A percentile compares a stretch with the other conserved stretches of the same genome.
These are phyloP conservation scores for Jackrogersella multiformis DNA, from an alignment of 495 filamentous ascomycete genomes.

Conservation along the genomic window DNA sequence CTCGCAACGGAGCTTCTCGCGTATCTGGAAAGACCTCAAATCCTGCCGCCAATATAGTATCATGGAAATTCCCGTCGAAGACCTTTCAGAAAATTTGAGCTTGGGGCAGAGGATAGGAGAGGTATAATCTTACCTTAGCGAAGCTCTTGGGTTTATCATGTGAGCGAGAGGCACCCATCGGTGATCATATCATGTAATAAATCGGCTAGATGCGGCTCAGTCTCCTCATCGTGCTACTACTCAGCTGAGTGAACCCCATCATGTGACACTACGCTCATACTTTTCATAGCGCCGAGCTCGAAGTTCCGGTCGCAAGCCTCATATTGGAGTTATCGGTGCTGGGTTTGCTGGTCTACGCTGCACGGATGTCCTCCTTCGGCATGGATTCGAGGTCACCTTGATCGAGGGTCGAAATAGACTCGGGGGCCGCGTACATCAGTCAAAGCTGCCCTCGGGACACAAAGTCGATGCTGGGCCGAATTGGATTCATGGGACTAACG, in stretches of 20 bases:
- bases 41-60: slow-evolving; percentile 47
- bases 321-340: slow-evolving; percentile 82
- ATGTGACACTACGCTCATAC: slow-evolving; percentile 37
- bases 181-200: slow-evolving; percentile 38
- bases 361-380: slow-evolving; percentile 80
- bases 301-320: slow-evolving; percentile 48
- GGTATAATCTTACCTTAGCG: slow-evolving; percentile 43
- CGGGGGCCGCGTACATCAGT: slow-evolving; percentile 78
- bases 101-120: slow-evolving; percentile 43
- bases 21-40: slow-evolving; percentile 60
- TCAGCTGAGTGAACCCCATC: slow-evolving; percentile 45
- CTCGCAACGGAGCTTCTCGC: slow-evolving; percentile 52
- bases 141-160: slow-evolving; percentile 47
- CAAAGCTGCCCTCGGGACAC: slow-evolving; percentile 57
- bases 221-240: slow-evolving; percentile 49
- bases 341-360: slow-evolving; percentile 88
- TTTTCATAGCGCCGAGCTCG: slow-evolving; percentile 51
- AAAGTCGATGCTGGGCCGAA: slow-evolving; percentile 79
- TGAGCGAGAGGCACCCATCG: slow-evolving; percentile 47
- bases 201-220: slow-evolving; percentile 44
- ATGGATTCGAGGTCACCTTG: slow-evolving; percentile 83
- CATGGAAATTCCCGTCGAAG: slow-evolving; percentile 39
- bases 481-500: slow-evolving; percentile 90
- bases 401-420: slow-evolving; percentile 85
- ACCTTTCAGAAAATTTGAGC: slow-evolving; percentile 32